Base-by-base conservation (phyloP, 2,329 filamentous ascomycete genomes). In the Rhynchosporium graminicola region DNA sequence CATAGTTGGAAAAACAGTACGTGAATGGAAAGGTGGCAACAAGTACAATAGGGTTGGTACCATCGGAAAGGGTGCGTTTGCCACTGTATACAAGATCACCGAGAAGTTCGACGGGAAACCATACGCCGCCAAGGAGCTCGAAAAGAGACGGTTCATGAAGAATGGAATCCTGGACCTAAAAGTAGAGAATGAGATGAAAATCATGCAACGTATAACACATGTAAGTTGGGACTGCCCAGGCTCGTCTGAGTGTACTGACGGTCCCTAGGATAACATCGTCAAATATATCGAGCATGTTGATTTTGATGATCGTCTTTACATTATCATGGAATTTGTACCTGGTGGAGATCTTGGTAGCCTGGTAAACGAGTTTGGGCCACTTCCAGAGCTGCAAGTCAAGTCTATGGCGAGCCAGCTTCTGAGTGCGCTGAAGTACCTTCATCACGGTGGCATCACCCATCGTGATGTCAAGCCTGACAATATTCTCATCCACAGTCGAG, bases 401-500 rank as follows among this genome's bases (percentile, higher is more conserved):
- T 80, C 79, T 4, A 90, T 97, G 75, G 85, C 92, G 1, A 75
- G 78, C 26, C 92, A 96, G 74, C 84, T 98, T 42, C 78, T 97
- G 48, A 85, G 88, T 68, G 94, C 94, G 1, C 79, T 99, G 58
- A 87, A 86, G 36, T 97, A 99, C 74, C 81, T 99, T 8, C 95
- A 99, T 75, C 80, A 82, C 59, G 88, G 90, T 70, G 92, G 89
- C 72, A 97, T 99, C 70, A 98, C 94, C 0, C 95, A 99, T 77
- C 89, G 95, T n/a, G 95, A 99, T 75, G 92, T 99, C 73, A 99
- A 99, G 74, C 95, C 95, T 0, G 95, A 99, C 79, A 99, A 99
- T 72, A 97, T 99, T 64, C 81, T 99, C 46, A 90, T 98, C 68
- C 82, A 87, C 10, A 88, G 86, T 0, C 74, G 85, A 9, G 80